Evolutionary conservation across 257 asterid species (phyloP).

Genomic region (Ballota nigra): DNA sequence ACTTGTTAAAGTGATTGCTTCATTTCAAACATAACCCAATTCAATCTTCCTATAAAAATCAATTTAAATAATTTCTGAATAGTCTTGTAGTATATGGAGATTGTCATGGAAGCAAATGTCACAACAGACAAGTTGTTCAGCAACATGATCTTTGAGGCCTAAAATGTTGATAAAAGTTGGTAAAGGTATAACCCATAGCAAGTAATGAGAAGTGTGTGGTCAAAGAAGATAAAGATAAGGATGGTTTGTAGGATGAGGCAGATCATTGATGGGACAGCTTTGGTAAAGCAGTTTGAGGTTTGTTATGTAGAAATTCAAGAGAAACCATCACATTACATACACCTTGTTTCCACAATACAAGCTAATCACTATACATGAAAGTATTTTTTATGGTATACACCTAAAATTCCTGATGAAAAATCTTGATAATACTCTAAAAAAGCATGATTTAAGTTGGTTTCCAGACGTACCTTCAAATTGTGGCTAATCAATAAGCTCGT

Average conservation of each 20-base stretch:
- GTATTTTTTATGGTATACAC: slow-evolving; percentile 24
- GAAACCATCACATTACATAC: slow-evolving; percentile 15
- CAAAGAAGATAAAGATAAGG: not conserved
- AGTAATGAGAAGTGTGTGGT: not conserved
- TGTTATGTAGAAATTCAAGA: slow-evolving; percentile 6
- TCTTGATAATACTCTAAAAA: slow-evolving; percentile 18
- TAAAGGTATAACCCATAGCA: not conserved
- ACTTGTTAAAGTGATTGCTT: too few species aligned
- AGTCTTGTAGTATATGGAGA: not conserved
- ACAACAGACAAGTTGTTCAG: too few species aligned
- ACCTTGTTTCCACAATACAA: slow-evolving; percentile 26
- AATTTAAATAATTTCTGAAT: too few species aligned
- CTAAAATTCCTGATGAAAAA: slow-evolving; percentile 22
- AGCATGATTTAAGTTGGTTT: not conserved
- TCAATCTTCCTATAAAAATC: not conserved
- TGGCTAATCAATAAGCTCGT: slow-evolving; percentile 18
- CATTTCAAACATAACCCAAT: too few species aligned
- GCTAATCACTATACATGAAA: slow-evolving; percentile 25
- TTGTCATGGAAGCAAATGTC: too few species aligned
- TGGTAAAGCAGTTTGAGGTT: slow-evolving; percentile 9
- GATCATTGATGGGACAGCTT: not conserved
- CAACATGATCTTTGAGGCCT: too few species aligned
- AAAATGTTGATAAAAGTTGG: not conserved
- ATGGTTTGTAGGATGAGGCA: not conserved
- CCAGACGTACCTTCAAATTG: slow-evolving; percentile 22